Evolutionary conservation across 257 asterid genomes (phyloP).

Genomic region (Jacaranda copaia): DNA sequence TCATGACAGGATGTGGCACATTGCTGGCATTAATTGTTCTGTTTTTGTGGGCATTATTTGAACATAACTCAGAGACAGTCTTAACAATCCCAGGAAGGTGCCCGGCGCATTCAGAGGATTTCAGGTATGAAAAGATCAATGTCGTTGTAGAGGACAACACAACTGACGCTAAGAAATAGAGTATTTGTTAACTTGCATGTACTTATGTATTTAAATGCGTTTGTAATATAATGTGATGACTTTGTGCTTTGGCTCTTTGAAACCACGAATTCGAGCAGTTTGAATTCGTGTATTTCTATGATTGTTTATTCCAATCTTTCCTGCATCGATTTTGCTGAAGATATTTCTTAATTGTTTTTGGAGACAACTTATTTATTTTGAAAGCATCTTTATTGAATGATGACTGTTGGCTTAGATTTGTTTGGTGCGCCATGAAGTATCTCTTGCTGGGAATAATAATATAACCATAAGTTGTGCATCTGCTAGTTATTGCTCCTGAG

Average conservation of each 20-base stretch:
- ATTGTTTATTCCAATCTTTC: constrained; percentile 17
- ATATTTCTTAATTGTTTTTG: constrained; percentile 17
- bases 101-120: constrained; percentile 54
- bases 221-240: constrained; percentile 45
- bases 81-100: constrained; percentile 55
- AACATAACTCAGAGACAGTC: constrained; percentile 52
- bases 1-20: constrained; percentile 66
- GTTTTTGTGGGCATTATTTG: constrained; percentile 59
- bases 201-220: constrained; percentile 36
- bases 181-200: constrained; percentile 25
- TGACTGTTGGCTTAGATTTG: background rate
- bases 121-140: constrained; percentile 75
- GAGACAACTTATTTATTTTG: constrained; percentile 13
- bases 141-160: constrained; percentile 54
- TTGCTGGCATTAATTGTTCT: constrained; percentile 57
- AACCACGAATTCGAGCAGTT: constrained; percentile 29
- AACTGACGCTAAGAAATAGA: constrained; percentile 55
- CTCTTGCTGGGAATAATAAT: too few relatives aligned
- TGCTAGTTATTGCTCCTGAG: too few relatives aligned
- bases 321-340: constrained; percentile 2
- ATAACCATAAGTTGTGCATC: too few relatives aligned
- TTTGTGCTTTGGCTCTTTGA: constrained; percentile 32
- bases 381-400: background rate
- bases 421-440: background rate
- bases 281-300: constrained; percentile 33